Evolutionary conservation across 2,329 filamentous ascomycete species (phyloP), one percentile per base, ranked within the genome.

Genomic region (Coleophoma cylindrospora): DNA sequence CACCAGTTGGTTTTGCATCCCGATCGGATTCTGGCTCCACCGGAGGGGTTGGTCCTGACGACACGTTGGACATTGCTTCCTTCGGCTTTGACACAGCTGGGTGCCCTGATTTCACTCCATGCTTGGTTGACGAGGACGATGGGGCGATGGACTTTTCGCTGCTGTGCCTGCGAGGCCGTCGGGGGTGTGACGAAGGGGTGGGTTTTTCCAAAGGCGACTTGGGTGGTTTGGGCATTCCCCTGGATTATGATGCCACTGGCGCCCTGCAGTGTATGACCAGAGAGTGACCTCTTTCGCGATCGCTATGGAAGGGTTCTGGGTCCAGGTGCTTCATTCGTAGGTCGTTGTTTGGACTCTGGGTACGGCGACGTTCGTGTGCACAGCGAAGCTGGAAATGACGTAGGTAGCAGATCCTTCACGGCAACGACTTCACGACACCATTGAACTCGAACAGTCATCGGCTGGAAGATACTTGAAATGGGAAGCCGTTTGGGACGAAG

Each of bases 171-270:
- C 58, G 53, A 14, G 56, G 60, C 43, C 56, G 55, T 43, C 57
- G 58, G 43, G 58, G 51, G 37, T 60, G 54, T 43, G 57, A 54
- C 40, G 61, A 57, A n/a, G 36, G 15, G 41, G 60, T 58, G 58
- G 59, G 55, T 51, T 59, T 63, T 48, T 65, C 63, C 45, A 58
- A 51, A 59, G 64, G 60, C 54, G 63, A 63, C 51, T 63, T 60
- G 41, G 62, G 61, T 53, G 58, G 49, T 44, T 44, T 44, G 54
- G 60, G 62, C 63, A 65, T 66, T 52, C 61, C 61, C 53, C 51
- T 45, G 53, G 56, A 43, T 52, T 55, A 44, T 27, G 48, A 46
- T 34, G 45, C 45, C 49, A 50, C 51, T 47, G 49, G 41, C 44
- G 22, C 38, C 45, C 11, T 32, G 21, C 32, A 37, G 51, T 48